Conservation (phyloP, 257 asterid species). For the Primulina tabacum region DNA sequence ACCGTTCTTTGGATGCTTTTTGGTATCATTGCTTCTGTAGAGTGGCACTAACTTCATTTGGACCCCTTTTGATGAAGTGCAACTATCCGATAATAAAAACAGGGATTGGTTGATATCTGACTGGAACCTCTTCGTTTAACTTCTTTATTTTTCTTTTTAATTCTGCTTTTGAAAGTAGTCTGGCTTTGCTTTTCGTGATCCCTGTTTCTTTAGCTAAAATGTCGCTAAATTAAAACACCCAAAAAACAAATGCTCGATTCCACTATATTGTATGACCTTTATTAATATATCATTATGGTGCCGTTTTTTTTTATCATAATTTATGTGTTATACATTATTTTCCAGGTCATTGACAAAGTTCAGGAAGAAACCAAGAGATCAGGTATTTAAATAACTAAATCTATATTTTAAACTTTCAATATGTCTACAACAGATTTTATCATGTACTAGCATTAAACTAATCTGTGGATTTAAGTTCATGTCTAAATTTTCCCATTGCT, state of each 20-base stretch:
- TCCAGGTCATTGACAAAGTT: conserved; percentile 65
- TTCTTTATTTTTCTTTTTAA: background rate
- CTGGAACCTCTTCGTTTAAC: conserved; percentile 24
- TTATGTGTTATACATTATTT: background rate
- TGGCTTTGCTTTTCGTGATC: background rate
- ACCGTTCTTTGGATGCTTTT: conserved; percentile 26
- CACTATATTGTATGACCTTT: background rate
- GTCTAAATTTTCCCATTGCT: background rate
- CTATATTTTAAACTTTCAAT: conserved; percentile 1
- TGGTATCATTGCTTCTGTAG: conserved; percentile 23
- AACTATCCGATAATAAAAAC: conserved; percentile 30
- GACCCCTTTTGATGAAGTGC: conserved; percentile 41
- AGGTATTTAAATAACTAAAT: conserved; percentile 32
- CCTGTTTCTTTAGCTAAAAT: background rate
- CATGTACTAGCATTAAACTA: background rate
- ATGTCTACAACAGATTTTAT: background rate
- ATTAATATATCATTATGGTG: background rate
- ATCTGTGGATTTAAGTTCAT: background rate
- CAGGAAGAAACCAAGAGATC: conserved; percentile 59
- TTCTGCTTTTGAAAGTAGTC: background rate
- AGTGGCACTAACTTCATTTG: conserved; percentile 23
- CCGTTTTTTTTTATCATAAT: background rate
- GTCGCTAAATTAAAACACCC: background rate
- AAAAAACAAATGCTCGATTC: background rate
- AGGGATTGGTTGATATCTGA: conserved; percentile 41